Conservation (phyloP, 768 basidiomycete genomes). For the Pleurotus giganteus region DNA sequence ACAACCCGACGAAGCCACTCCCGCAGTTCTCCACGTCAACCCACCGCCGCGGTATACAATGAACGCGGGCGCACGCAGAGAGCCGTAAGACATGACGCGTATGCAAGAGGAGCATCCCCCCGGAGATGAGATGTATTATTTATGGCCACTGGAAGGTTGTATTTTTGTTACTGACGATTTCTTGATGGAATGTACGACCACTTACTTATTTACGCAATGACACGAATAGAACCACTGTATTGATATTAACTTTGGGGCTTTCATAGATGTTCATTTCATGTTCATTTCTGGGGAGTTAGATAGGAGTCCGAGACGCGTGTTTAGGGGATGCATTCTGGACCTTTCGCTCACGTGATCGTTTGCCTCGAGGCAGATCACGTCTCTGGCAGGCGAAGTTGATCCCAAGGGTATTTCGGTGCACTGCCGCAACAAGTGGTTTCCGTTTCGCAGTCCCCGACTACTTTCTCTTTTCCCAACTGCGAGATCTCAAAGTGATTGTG, state of each 20-base stretch:
- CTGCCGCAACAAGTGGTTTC: neutral
- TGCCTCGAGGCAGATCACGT: slow-evolving; percentile 4
- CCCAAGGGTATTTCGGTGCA: neutral
- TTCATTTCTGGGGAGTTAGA: no score
- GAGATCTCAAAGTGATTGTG: neutral
- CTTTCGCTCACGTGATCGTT: slow-evolving; percentile 1
- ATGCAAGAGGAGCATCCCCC: slow-evolving; percentile 9
- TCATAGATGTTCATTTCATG: no score
- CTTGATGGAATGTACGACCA: slow-evolving; percentile 3
- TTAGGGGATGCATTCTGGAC: neutral
- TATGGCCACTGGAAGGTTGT: neutral
- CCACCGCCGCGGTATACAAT: slow-evolving; percentile 5
- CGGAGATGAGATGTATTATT: slow-evolving; percentile 8
- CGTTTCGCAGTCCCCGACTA: neutral
- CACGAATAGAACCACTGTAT: slow-evolving; percentile 3
- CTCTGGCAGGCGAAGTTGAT: neutral
- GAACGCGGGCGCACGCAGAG: slow-evolving; percentile 7
- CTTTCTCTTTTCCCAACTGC: neutral
- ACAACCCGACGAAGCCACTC: neutral
- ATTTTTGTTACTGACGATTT: neutral
- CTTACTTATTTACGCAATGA: slow-evolving; percentile 2
- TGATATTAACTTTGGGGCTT: neutral
- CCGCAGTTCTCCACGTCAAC: slow-evolving; percentile 2
- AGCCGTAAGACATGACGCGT: slow-evolving; percentile 4
- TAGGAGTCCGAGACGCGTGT: neutral